Percentiles rank a stretch among this genome's conserved stretches.
Evolutionary conservation across 2,329 filamentous ascomycete species (phyloP).

Genomic region (Diaporthe citrichinensis): DNA sequence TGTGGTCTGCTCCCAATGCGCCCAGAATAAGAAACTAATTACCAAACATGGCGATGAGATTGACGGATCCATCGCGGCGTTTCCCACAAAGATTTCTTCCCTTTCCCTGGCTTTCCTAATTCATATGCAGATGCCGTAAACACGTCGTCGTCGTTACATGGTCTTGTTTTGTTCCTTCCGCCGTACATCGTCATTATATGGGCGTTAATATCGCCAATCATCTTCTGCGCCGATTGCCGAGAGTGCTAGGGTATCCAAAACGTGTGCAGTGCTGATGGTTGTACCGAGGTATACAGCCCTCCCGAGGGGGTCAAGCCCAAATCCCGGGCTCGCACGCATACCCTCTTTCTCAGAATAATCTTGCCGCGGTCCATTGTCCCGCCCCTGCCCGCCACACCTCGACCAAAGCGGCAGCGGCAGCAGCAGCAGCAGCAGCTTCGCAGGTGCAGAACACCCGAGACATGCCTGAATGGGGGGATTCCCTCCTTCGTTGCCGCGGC

Average conservation of each 20-base stretch:
- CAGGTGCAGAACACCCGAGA: neutral
- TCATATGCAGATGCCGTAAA: conserved; percentile 31
- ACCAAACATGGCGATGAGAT: neutral
- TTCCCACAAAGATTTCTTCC: neutral
- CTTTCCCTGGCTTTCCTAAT: neutral
- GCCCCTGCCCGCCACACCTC: neutral
- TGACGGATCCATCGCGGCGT: neutral
- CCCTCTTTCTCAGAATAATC: neutral
- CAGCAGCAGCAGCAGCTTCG: neutral
- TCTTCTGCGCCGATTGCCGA: neutral
- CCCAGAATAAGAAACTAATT: neutral
- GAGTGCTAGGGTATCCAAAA: neutral
- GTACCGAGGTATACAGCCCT: too few relatives aligned
- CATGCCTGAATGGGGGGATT: neutral
- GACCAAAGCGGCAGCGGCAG: neutral
- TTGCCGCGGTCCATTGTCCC: too few relatives aligned
- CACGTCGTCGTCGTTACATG: conserved; percentile 22
- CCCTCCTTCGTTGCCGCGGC: too few relatives aligned
- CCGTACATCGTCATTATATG: neutral
- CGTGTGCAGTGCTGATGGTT: neutral
- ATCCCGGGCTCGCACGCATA: neutral
- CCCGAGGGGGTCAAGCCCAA: neutral
- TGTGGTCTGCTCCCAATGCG: neutral
- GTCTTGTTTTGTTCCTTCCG: neutral
- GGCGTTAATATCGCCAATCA: neutral